phyloP scores from a whole-genome alignment of 2,329 filamentous ascomycete species.

The Rutstroemia sp. region DNA sequence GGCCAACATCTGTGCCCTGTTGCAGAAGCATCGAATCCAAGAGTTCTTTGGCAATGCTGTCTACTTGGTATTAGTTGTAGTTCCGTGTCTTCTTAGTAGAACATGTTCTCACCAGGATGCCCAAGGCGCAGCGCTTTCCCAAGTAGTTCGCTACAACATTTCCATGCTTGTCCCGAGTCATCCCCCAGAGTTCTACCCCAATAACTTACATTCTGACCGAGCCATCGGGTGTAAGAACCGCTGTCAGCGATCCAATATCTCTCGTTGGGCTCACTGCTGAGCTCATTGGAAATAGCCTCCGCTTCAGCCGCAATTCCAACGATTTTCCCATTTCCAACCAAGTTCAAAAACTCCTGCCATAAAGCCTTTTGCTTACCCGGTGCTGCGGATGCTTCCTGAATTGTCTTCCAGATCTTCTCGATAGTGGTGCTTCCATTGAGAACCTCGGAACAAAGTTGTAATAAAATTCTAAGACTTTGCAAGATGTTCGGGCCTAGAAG shows the following conservation, averaged over 20 bases:
- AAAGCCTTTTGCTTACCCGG: slow-evolving; percentile 39
- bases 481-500: slow-evolving; percentile 22
- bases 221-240: slow-evolving; percentile 23
- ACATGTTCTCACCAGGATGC: slow-evolving; percentile 21
- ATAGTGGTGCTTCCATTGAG: slow-evolving; percentile 38
- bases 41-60: slow-evolving; percentile 23
- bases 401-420: slow-evolving; percentile 37
- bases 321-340: slow-evolving; percentile 53
- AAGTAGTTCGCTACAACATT: slow-evolving; percentile 24
- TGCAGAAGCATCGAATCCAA: slow-evolving; percentile 18
- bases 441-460: slow-evolving; percentile 35
- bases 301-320: slow-evolving; percentile 50
- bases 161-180: slow-evolving; percentile 20
- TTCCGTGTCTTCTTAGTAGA: background rate
- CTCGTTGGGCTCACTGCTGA: slow-evolving; percentile 18
- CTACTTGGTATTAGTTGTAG: slow-evolving; percentile 15
- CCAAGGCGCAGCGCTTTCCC: slow-evolving; percentile 27
- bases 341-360: slow-evolving; percentile 56
- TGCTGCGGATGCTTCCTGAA: slow-evolving; percentile 31
- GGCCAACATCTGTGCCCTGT: slow-evolving; percentile 13
- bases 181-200: slow-evolving; percentile 18
- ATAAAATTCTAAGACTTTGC: slow-evolving; percentile 32
- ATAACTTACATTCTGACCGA: slow-evolving; percentile 26
- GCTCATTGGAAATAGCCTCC: slow-evolving; percentile 32
- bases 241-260: slow-evolving; percentile 29